phyloP scores from a whole-genome alignment of 108 stramenopile genomes.

The Nitzschia inconspicua region DNA sequence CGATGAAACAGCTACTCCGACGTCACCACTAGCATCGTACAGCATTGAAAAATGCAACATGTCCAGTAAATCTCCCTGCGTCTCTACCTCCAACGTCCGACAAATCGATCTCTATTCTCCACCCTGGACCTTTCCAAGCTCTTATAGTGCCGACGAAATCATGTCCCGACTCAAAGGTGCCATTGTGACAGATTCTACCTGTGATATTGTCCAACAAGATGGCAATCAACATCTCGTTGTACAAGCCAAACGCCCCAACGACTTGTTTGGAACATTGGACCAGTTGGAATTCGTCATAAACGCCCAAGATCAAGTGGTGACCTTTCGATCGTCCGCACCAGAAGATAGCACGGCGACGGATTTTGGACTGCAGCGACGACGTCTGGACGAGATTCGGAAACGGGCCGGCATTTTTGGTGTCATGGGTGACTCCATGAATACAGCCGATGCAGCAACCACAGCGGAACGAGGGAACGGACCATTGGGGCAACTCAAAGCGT shows the following conservation, averaged over 20 bases:
- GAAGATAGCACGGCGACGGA: constrained; percentile 40
- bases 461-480: constrained; percentile 49
- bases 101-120: constrained; percentile 61
- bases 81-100: constrained; percentile 65
- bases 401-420: constrained; percentile 63
- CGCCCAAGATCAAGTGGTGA: constrained; percentile 62
- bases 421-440: constrained; percentile 63
- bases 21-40: not conserved
- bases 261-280: constrained; percentile 33
- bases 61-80: constrained; percentile 37
- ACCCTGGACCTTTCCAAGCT: constrained; percentile 71
- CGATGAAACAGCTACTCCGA: not conserved
- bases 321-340: constrained; percentile 48
- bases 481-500: constrained; percentile 81
- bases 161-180: constrained; percentile 76
- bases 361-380: constrained; percentile 62
- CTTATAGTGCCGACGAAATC: constrained; percentile 56
- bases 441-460: constrained; percentile 30
- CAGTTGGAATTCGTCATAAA: constrained; percentile 70
- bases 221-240: constrained; percentile 54
- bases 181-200: constrained; percentile 37
- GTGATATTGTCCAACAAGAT: constrained; percentile 46
- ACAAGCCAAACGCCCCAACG: constrained; percentile 37
- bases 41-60: constrained; percentile 22
- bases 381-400: constrained; percentile 61